Percentiles rank a stretch among this genome's conserved stretches.
phyloP scores from a whole-genome alignment of 495 filamentous ascomycete species.

The Penicillium taxi region DNA sequence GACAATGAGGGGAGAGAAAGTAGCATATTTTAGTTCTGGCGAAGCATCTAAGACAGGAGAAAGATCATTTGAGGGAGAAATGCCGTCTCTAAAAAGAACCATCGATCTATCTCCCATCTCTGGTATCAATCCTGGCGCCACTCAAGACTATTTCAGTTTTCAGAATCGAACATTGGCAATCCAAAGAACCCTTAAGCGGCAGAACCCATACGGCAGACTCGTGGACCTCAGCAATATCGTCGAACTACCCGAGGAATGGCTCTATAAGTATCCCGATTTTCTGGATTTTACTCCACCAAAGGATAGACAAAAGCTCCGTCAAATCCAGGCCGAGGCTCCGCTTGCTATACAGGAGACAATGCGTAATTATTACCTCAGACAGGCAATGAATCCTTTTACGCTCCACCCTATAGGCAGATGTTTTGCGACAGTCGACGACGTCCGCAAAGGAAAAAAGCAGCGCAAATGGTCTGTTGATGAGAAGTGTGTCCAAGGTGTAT shows the following conservation, averaged over 20 bases:
- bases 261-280: background rate
- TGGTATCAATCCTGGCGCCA: background rate
- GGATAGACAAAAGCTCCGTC: background rate
- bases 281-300: background rate
- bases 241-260: background rate
- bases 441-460: background rate
- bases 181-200: background rate
- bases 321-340: background rate
- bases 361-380: background rate
- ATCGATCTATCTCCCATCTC: too few species aligned
- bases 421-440: background rate
- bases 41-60: too few species aligned
- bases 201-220: background rate
- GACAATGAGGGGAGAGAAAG: too few species aligned
- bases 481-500: too few species aligned
- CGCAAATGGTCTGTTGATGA: background rate
- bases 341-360: background rate
- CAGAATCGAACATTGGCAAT: constrained; percentile 1
- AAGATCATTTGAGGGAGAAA: too few species aligned
- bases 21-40: too few species aligned
- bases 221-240: background rate
- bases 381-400: too few species aligned
- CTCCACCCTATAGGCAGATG: background rate
- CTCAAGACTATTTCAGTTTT: too few species aligned
- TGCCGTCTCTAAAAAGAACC: too few species aligned